Conservation (phyloP, 225 moss, liverwort and hornwort species). For the Pseudoscleropodium purum region DNA sequence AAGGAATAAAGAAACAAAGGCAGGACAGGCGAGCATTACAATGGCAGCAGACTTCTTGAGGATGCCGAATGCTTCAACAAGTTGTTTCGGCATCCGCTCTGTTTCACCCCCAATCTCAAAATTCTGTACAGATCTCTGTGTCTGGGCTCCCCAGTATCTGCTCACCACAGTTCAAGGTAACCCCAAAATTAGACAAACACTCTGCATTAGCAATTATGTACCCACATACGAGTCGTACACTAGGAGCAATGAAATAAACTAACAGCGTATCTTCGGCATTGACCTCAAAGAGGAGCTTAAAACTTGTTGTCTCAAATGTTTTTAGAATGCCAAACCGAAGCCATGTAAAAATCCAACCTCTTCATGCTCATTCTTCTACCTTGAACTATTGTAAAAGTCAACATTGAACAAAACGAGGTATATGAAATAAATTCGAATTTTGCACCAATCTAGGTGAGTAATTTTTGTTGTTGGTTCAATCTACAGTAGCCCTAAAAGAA, state of each 20-base stretch:
- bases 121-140: slow-evolving; percentile 90
- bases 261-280: not conserved
- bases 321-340: too few relatives aligned
- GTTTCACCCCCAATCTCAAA: slow-evolving; percentile 77
- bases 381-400: not conserved
- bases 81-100: slow-evolving; percentile 91
- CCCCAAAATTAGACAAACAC: not conserved
- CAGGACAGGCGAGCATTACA: slow-evolving; percentile 26
- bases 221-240: not conserved
- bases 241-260: not conserved
- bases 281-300: too few relatives aligned
- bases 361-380: not conserved
- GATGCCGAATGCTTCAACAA: slow-evolving; percentile 75
- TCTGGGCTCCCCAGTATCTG: slow-evolving; percentile 98
- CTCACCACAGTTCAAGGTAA: not conserved
- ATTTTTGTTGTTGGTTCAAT: not conserved
- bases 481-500: not conserved
- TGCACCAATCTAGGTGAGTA: not conserved
- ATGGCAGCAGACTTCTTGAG: slow-evolving; percentile 93
- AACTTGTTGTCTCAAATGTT: too few relatives aligned
- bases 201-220: not conserved
- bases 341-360: not conserved
- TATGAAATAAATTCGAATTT: not conserved
- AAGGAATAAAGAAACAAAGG: not conserved
- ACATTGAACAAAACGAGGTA: not conserved